Conservation (phyloP, 2,329 filamentous ascomycete genomes). For the Graphilbum fragrans region DNA sequence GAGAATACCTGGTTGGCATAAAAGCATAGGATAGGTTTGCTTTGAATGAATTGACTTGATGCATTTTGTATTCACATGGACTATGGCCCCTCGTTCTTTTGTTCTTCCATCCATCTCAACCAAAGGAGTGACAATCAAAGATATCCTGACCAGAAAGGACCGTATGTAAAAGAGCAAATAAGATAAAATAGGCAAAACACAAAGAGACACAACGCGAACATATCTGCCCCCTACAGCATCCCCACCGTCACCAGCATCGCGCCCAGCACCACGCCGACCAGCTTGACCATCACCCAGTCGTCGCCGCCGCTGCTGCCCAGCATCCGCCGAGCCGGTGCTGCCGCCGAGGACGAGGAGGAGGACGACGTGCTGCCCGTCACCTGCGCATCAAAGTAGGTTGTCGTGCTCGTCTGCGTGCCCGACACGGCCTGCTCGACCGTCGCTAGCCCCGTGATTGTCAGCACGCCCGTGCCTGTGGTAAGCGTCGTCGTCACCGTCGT, state of each 20-base stretch:
- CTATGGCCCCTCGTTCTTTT: too few species aligned
- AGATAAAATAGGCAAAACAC: background rate
- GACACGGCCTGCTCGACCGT: constrained; percentile 19
- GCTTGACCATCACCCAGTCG: constrained; percentile 11
- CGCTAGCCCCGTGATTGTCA: constrained; percentile 16
- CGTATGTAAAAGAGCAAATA: background rate
- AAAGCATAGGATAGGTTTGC: too few species aligned
- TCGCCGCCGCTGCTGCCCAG: background rate
- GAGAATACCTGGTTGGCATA: too few species aligned
- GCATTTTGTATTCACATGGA: background rate
- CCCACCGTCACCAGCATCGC: constrained; percentile 16
- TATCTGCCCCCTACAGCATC: constrained; percentile 12
- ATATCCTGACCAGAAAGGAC: too few species aligned
- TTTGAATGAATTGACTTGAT: too few species aligned
- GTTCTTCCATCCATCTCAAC: too few species aligned
- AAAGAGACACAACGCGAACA: background rate
- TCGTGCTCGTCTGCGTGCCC: constrained; percentile 18
- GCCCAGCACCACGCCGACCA: constrained; percentile 16
- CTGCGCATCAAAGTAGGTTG: constrained; percentile 12
- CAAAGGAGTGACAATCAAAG: too few species aligned
- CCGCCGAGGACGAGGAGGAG: background rate
- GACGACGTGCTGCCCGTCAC: background rate
- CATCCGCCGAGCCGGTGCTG: too few species aligned
- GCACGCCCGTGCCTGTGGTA: constrained; percentile 6
- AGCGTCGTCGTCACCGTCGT: constrained; percentile 22